Conservation (phyloP, 2,329 filamentous ascomycete genomes). For the Cladosporium phlei region DNA sequence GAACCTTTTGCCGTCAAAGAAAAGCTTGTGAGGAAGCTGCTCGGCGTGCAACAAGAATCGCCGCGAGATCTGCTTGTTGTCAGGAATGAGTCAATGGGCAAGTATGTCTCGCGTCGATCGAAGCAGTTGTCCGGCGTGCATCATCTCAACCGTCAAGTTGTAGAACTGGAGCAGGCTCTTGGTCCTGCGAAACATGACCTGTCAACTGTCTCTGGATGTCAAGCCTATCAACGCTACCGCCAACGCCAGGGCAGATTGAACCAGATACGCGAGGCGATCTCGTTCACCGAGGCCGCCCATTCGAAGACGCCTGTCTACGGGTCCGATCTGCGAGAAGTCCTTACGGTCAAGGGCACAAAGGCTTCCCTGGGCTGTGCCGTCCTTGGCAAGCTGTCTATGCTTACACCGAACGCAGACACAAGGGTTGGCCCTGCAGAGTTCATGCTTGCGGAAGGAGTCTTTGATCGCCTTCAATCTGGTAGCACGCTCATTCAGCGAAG, state of each 20-base stretch:
- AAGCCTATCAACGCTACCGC: conserved; percentile 24
- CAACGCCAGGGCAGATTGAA: conserved; percentile 22
- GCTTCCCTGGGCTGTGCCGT: conserved; percentile 10
- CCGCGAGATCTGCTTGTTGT: conserved; percentile 20
- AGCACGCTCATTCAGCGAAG: conserved; percentile 24
- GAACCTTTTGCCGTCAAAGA: conserved; percentile 72
- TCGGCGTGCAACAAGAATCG: conserved; percentile 18
- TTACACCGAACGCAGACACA: conserved; percentile 8
- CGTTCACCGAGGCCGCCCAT: conserved; percentile 20
- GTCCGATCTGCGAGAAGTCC: conserved; percentile 26
- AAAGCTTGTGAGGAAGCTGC: conserved; percentile 58
- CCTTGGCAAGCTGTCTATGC: conserved; percentile 10
- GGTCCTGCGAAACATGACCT: conserved; percentile 21
- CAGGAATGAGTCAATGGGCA: conserved; percentile 19
- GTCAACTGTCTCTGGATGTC: conserved; percentile 22
- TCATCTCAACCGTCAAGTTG: conserved; percentile 20
- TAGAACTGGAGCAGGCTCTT: conserved; percentile 17
- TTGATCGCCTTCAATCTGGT: conserved; percentile 23
- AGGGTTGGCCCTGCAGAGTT: conserved; percentile 3
- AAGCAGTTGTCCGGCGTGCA: conserved; percentile 21
- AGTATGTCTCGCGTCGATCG: conserved; percentile 18
- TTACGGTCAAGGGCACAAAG: conserved; percentile 20
- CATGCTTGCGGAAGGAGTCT: conserved; percentile 20
- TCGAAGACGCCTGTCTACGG: conserved; percentile 25
- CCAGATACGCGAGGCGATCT: conserved; percentile 27